These are phyloP conservation scores for Aspergillus transmontanensis DNA, from an alignment of 2,329 filamentous ascomycete genomes.

Conservation along the genomic window DNA sequence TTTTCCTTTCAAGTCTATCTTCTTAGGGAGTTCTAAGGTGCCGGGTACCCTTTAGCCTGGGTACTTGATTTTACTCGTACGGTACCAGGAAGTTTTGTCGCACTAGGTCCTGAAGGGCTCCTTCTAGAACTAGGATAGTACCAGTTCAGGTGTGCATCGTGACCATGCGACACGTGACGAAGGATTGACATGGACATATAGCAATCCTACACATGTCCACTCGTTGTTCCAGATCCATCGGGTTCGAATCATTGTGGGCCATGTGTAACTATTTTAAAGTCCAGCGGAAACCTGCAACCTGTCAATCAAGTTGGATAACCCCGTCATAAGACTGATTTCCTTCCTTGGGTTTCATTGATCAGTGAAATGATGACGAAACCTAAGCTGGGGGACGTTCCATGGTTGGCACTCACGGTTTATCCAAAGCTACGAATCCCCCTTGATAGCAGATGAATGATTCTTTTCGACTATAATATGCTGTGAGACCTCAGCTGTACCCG, in stretches of 20 bases:
- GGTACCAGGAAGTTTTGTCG: background rate
- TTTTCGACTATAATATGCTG: too few species aligned
- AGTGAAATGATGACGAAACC: background rate
- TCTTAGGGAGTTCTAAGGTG: background rate
- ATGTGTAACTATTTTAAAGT: slow-evolving; percentile 3
- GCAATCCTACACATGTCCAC: background rate
- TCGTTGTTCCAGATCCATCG: background rate
- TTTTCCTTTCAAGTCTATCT: background rate
- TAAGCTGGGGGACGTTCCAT: background rate
- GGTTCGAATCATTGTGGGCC: background rate
- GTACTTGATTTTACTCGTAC: background rate
- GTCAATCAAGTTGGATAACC: background rate
- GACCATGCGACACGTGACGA: background rate
- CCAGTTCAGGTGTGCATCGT: background rate
- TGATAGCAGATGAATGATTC: background rate
- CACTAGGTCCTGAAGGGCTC: background rate
- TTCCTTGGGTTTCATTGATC: background rate
- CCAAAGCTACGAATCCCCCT: background rate
- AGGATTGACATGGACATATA: background rate
- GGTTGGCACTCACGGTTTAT: background rate
- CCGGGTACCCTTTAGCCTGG: background rate
- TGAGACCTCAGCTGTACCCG: too few species aligned
- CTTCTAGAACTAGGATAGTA: background rate
- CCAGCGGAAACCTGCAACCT: background rate
- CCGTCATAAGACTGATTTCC: background rate